phyloP scores from a whole-genome alignment of 2,329 filamentous ascomycete genomes.

The Venturiaceae sp. region DNA sequence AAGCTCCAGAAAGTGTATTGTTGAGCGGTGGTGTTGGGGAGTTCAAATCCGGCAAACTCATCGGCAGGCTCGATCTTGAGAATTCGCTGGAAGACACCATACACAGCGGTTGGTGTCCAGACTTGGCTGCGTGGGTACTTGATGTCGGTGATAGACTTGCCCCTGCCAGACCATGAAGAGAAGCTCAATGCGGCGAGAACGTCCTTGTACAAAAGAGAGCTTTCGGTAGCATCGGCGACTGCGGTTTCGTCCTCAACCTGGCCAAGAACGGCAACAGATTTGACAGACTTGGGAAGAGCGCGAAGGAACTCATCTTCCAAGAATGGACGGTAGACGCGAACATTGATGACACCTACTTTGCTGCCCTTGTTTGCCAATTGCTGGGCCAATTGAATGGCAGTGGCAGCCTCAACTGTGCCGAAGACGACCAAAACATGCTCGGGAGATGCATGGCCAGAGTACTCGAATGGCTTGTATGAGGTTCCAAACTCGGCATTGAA shows the following conservation, averaged over 20 bases:
- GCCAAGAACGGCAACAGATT: constrained; percentile 74
- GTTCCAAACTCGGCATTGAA: constrained; percentile 91
- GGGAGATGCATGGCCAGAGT: constrained; percentile 71
- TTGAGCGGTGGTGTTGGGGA: constrained; percentile 50
- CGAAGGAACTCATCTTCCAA: constrained; percentile 89
- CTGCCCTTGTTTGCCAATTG: constrained; percentile 62
- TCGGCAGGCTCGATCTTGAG: neutral
- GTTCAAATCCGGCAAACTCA: constrained; percentile 24
- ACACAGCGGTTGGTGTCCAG: constrained; percentile 36
- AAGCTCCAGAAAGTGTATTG: constrained; percentile 94
- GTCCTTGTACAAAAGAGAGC: constrained; percentile 87
- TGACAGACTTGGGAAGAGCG: constrained; percentile 63
- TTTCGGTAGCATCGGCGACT: constrained; percentile 63
- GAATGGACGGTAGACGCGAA: constrained; percentile 90
- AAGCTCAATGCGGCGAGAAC: constrained; percentile 80
- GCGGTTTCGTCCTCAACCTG: constrained; percentile 69
- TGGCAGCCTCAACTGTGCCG: constrained; percentile 80
- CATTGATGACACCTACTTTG: constrained; percentile 80
- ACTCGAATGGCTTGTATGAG: constrained; percentile 88
- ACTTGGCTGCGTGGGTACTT: constrained; percentile 74
- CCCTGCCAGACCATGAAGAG: constrained; percentile 47
- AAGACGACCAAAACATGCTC: constrained; percentile 85
- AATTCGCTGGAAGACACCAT: constrained; percentile 1
- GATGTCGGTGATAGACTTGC: constrained; percentile 65
- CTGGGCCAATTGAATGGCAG: constrained; percentile 70